Evolutionary conservation across 805 yeast species (phyloP).

Genomic region (Wickerhamiella spandovensis): DNA sequence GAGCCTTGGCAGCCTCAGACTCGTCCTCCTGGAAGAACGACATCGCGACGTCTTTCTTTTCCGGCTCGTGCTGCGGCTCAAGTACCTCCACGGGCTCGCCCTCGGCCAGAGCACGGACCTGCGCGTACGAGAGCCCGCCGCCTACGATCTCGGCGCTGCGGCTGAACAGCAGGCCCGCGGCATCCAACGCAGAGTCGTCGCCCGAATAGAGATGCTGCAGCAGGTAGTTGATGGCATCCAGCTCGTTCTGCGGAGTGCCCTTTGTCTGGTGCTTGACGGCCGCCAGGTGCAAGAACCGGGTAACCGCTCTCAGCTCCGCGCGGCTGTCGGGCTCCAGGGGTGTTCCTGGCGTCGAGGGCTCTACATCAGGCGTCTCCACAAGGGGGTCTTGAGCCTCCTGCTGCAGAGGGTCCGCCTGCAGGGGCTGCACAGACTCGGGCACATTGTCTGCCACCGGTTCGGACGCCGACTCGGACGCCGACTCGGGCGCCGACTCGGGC

Average conservation of each 20-base stretch:
- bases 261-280: conserved; percentile 22
- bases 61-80: neutral
- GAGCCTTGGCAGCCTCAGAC: neutral
- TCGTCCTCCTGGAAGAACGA: conserved; percentile 12
- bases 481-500: no score
- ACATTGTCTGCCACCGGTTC: no score
- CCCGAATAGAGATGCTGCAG: conserved; percentile 22
- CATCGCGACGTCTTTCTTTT: neutral
- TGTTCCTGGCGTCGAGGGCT: conserved; percentile 5
- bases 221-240: conserved; percentile 21
- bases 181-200: conserved; percentile 23
- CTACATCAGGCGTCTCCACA: neutral
- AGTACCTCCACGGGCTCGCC: neutral
- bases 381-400: no score
- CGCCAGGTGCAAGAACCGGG: conserved; percentile 22
- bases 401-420: no score
- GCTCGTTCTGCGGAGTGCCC: conserved; percentile 13
- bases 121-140: conserved; percentile 8
- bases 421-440: no score
- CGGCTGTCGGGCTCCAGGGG: conserved; percentile 13
- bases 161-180: conserved; percentile 19
- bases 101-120: conserved; percentile 2
- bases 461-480: no score
- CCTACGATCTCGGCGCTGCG: conserved; percentile 20
- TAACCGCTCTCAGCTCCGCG: conserved; percentile 15